Conservation (phyloP, 495 filamentous ascomycete genomes). For the Geoglossum glabrum region DNA sequence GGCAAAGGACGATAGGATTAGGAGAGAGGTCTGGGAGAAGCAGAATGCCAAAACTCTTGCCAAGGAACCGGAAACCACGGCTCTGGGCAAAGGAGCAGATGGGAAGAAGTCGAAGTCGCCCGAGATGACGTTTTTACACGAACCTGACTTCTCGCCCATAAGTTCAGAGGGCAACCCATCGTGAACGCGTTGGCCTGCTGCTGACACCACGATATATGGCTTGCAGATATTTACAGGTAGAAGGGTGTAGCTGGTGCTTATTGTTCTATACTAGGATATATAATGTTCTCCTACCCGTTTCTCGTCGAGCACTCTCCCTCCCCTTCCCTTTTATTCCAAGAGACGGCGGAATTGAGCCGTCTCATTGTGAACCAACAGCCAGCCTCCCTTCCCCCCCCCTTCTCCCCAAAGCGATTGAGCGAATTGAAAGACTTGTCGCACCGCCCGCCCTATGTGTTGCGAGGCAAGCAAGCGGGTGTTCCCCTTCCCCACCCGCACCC, state of each 20-base stretch:
- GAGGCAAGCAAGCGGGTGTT: too few relatives aligned
- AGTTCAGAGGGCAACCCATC: background rate
- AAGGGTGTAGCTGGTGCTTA: background rate
- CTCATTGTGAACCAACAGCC: too few relatives aligned
- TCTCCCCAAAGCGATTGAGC: too few relatives aligned
- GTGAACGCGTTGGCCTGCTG: too few relatives aligned
- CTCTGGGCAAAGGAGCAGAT: background rate
- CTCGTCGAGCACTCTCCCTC: background rate
- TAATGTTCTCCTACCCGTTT: background rate
- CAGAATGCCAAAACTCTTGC: conserved; percentile 22
- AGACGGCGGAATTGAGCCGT: too few relatives aligned
- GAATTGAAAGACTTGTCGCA: too few relatives aligned
- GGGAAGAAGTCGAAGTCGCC: background rate
- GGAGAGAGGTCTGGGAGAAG: conserved; percentile 68
- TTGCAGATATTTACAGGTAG: background rate
- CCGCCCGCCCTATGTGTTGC: too few relatives aligned
- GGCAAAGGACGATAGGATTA: conserved; percentile 69
- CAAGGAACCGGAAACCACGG: background rate
- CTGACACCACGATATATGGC: too few relatives aligned
- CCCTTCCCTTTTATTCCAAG: background rate
- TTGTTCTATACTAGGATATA: background rate
- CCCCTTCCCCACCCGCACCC: too few relatives aligned
- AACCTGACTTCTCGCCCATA: background rate
- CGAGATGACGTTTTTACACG: background rate
- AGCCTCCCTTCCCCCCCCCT: too few relatives aligned